phyloP scores from a whole-genome alignment of 208 protist species.

The Trypanosomatidae sp. region DNA sequence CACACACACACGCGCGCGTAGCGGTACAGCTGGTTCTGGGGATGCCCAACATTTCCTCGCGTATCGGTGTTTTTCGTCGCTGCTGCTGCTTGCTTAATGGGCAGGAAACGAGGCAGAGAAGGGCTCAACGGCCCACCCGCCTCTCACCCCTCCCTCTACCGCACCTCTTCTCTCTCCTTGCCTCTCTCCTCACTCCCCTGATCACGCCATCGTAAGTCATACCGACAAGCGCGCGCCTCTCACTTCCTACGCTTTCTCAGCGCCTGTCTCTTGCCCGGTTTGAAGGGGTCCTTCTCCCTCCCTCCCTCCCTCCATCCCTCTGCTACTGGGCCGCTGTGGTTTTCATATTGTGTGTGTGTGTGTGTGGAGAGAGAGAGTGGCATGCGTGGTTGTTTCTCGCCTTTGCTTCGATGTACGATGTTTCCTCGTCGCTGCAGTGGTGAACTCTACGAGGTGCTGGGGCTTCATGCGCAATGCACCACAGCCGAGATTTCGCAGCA shows the following conservation, averaged over 20 bases:
- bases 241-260: background rate
- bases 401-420: slow-evolving; percentile 9
- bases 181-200: background rate
- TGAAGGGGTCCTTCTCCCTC: background rate
- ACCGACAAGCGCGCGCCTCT: background rate
- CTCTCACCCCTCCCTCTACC: background rate
- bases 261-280: background rate
- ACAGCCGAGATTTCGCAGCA: slow-evolving; percentile 75
- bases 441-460: slow-evolving; percentile 77
- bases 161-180: background rate
- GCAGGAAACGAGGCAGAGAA: no score
- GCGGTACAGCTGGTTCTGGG: background rate
- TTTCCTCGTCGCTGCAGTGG: slow-evolving; percentile 44
- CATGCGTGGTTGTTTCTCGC: background rate
- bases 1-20: no score
- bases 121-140: no score
- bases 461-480: slow-evolving; percentile 47
- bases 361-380: background rate
- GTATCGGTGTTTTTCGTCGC: no score
- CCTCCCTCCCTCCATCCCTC: background rate
- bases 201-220: background rate
- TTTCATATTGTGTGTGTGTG: background rate
- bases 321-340: background rate
- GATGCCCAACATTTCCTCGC: background rate
- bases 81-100: no score